Conservation (phyloP, 352 stramenopile genomes). For the Elongisporangium anandrum region DNA sequence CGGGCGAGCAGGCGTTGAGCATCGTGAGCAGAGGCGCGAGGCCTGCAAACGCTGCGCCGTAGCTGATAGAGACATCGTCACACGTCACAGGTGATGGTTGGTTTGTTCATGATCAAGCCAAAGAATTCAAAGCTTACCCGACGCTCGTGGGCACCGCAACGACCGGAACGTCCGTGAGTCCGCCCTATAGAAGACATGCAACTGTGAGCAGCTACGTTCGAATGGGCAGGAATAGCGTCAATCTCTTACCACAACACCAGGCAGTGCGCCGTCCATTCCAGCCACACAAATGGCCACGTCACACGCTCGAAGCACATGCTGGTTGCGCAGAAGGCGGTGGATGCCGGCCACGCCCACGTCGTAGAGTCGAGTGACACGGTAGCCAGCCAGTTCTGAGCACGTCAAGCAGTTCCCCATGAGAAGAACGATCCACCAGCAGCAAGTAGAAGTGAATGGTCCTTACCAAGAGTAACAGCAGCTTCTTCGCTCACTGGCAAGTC, state of each 20-base stretch:
- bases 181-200: slow-evolving; percentile 33
- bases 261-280: slow-evolving; percentile 97
- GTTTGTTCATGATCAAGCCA: too few species aligned
- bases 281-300: slow-evolving; percentile 95
- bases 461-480: slow-evolving; percentile 90
- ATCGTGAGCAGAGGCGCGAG: slow-evolving; percentile 96
- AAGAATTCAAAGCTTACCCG: slow-evolving; percentile 75
- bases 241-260: slow-evolving; percentile 91
- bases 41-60: slow-evolving; percentile 83
- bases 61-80: slow-evolving; percentile 17
- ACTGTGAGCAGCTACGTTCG: background rate
- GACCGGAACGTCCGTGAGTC: slow-evolving; percentile 78
- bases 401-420: background rate
- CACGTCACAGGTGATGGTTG: background rate
- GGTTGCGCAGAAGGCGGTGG: slow-evolving; percentile 88
- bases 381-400: slow-evolving; percentile 80
- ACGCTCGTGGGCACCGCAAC: slow-evolving; percentile 92
- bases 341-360: slow-evolving; percentile 94
- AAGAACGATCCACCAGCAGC: background rate
- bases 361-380: slow-evolving; percentile 80
- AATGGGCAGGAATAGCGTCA: too few species aligned
- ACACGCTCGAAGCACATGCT: slow-evolving; percentile 76
- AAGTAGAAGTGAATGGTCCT: background rate
- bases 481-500: slow-evolving; percentile 96
- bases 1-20: slow-evolving; percentile 96